phyloP scores from a whole-genome alignment of 1,284 basidiomycete species.

The Marasmius tenuissimus region DNA sequence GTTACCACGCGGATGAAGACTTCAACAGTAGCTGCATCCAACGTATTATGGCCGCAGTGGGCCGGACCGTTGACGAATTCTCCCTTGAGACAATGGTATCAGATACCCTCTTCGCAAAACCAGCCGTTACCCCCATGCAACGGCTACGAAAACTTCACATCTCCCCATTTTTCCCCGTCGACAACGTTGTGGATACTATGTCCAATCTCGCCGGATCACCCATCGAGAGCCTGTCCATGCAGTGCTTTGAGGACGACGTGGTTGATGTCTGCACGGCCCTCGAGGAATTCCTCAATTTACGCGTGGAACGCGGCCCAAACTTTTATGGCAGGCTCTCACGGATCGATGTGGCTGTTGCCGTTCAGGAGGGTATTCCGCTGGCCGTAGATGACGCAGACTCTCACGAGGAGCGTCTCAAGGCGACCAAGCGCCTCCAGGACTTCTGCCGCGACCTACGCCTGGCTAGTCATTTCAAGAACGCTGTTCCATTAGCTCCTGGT shows the following conservation, averaged over 20 bases:
- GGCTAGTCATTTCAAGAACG: constrained; percentile 22
- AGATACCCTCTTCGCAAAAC: constrained; percentile 43
- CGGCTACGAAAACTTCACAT: constrained; percentile 56
- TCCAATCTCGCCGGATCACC: constrained; percentile 59
- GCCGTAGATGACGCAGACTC: constrained; percentile 24
- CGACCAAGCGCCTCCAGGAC: constrained; percentile 39
- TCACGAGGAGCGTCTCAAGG: constrained; percentile 31
- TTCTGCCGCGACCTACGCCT: constrained; percentile 41
- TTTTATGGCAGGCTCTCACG: constrained; percentile 41
- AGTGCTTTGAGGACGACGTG: constrained; percentile 61
- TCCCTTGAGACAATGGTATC: constrained; percentile 53
- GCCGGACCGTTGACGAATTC: constrained; percentile 51
- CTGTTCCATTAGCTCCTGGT: constrained; percentile 3
- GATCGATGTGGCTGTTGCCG: constrained; percentile 41
- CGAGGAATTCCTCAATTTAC: constrained; percentile 53
- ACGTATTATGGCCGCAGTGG: constrained; percentile 58
- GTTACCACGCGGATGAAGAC: constrained; percentile 51
- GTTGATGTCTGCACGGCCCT: constrained; percentile 56
- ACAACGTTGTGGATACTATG: constrained; percentile 58
- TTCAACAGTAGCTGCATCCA: constrained; percentile 55
- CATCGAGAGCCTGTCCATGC: constrained; percentile 55
- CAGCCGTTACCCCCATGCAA: constrained; percentile 48
- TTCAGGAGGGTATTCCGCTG: constrained; percentile 22
- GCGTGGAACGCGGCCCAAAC: constrained; percentile 45
- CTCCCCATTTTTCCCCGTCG: constrained; percentile 60